Percentiles rank a stretch among this genome's conserved stretches.
These are phyloP conservation scores for Dryas integrifolia DNA, from an alignment of 331 rosid genomes.

Conservation along the genomic window DNA sequence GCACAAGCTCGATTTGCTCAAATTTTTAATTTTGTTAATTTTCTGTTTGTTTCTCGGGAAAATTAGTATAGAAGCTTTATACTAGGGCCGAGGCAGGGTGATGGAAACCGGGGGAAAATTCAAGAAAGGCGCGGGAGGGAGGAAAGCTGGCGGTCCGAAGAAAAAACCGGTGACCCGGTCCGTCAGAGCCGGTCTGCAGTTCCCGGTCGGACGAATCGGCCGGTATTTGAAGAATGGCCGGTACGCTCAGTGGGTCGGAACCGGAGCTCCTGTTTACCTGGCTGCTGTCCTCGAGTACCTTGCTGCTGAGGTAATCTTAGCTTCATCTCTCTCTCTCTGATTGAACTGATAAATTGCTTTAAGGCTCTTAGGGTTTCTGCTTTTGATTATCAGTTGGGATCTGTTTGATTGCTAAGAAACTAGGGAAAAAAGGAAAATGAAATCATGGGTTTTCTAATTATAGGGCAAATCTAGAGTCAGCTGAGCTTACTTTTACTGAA, in stretches of 20 bases:
- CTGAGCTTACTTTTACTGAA: background rate
- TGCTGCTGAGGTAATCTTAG: conserved; percentile 39
- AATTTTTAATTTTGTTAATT: background rate
- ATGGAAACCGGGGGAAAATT: conserved; percentile 40
- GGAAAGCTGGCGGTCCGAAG: conserved; percentile 40
- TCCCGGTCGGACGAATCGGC: conserved; percentile 47
- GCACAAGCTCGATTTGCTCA: background rate
- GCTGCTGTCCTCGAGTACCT: conserved; percentile 49
- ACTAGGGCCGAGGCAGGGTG: background rate
- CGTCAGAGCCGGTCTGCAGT: conserved; percentile 43
- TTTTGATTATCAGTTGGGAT: background rate
- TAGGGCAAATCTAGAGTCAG: background rate
- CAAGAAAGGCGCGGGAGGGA: conserved; percentile 46
- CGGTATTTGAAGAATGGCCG: conserved; percentile 47
- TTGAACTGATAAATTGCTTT: background rate
- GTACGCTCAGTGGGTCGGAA: conserved; percentile 39
- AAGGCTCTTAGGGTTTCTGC: conserved; percentile 11
- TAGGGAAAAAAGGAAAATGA: background rate
- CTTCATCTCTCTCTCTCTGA: background rate
- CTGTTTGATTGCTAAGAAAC: background rate
- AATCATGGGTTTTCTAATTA: background rate
- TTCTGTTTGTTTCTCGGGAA: conserved; percentile 28
- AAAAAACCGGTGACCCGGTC: conserved; percentile 48
- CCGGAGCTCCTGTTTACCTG: conserved; percentile 49
- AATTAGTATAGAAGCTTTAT: background rate